Conservation (phyloP, 2,329 filamentous ascomycete species). For the Parastagonospora avenae region DNA sequence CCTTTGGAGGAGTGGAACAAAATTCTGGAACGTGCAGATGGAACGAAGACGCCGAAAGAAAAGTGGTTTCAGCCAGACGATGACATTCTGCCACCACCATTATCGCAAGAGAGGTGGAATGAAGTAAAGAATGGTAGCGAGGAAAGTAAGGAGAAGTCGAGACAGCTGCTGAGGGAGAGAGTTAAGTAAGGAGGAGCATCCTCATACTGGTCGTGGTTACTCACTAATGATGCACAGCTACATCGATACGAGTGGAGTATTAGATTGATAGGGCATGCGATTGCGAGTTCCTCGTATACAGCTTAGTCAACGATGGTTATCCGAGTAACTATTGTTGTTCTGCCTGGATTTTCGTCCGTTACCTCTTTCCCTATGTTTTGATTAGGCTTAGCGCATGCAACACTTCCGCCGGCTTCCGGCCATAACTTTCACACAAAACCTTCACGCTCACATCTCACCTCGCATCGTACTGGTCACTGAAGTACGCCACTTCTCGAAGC, state of each 20-base stretch:
- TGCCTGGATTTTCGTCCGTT: too few species aligned
- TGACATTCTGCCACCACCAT: constrained; percentile 2
- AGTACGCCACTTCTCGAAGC: neutral
- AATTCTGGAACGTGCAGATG: neutral
- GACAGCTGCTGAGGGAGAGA: neutral
- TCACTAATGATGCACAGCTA: neutral
- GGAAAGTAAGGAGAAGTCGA: constrained; percentile 2
- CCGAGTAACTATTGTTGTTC: neutral
- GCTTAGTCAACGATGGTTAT: neutral
- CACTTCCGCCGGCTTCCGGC: too few species aligned
- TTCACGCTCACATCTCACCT: too few species aligned
- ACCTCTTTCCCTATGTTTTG: too few species aligned
- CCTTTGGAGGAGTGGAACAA: neutral
- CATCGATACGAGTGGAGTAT: neutral
- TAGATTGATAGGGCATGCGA: neutral
- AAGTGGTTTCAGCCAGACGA: constrained; percentile 7
- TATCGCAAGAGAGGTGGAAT: constrained; percentile 3
- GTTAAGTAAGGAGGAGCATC: constrained; percentile 1
- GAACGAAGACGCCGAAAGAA: constrained; percentile 6
- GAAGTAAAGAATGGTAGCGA: constrained; percentile 2
- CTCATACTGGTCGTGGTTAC: neutral
- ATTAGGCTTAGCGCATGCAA: too few species aligned
- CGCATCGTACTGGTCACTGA: neutral
- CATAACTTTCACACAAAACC: too few species aligned
- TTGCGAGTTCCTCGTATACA: too few species aligned